Evolutionary conservation across 306 rosid species (phyloP), one percentile per base, ranked within the genome.

Genomic region (Dalbergia cultrata): DNA sequence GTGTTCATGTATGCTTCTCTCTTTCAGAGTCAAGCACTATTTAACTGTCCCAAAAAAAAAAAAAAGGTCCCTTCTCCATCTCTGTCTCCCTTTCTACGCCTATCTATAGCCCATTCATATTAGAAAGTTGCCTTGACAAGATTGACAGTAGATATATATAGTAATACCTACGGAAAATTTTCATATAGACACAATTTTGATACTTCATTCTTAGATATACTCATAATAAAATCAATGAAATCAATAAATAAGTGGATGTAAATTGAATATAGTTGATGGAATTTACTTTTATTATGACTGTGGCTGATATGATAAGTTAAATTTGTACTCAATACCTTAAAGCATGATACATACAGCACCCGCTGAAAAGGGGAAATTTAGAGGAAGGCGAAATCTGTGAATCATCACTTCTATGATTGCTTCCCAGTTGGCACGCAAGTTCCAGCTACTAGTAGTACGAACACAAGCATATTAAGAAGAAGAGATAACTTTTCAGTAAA

Each of bases 81-180:
- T 71, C 34, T 69, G 22, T n/a, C 26, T 52, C 65, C 21, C 74
- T 80, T 66, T 86, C 78, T 8, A 45, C 3, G 3, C n/a, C 50
- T 56, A 54, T 76, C 17, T 64, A 53, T 44, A 73, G 18, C 21
- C 82, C 79, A 44, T 70, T 83, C 61, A 63, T 9, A 52, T 14
- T 60, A 76, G 71, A 84, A 83, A 60, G 68, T 31, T 75, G 1
- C 57, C 35, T 71, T 18, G 80, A 86, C 57, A 80, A 83, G 84
- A 75, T 26, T 26, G 31, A 26, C 73, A 67, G 8, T 66, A 66
- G 83, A 81, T 68, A 16, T 21, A n/a, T 56, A n/a, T n/a, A n/a
- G n/a, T n/a, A 33, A n/a, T 50, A 61, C 31, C 31, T 26, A 26
- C 0, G 31, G 31, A 26, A 26, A 26, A 26, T 26, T 26, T 26